Conservation (phyloP, 2,329 filamentous ascomycete species). For the Aspergillus melleus region DNA sequence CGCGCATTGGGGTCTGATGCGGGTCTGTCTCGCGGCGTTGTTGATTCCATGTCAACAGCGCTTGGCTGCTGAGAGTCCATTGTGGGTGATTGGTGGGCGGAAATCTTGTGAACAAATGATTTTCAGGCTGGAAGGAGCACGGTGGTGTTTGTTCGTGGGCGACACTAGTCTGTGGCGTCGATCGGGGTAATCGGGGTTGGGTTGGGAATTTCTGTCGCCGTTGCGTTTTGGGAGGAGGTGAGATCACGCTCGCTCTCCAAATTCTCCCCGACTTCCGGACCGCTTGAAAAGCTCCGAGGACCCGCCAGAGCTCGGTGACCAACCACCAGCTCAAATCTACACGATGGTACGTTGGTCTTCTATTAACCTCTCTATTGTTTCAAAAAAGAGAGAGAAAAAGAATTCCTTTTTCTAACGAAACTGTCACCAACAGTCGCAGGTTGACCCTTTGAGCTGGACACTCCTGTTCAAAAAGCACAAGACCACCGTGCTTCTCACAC, state of each 20-base stretch:
- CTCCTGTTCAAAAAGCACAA: conserved; percentile 72
- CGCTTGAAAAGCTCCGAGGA: conserved; percentile 9
- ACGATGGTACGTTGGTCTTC: conserved; percentile 16
- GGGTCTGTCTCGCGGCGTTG: conserved; percentile 33
- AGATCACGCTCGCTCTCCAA: not conserved
- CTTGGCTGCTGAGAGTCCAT: conserved; percentile 16
- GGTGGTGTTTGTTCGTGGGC: not conserved
- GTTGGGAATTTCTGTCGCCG: not conserved
- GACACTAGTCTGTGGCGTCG: not conserved
- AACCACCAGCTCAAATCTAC: conserved; percentile 17
- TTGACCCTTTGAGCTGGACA: conserved; percentile 57
- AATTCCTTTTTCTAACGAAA: not conserved
- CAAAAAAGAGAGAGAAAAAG: not conserved
- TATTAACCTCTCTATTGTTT: not conserved
- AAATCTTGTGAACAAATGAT: not conserved
- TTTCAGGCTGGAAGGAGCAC: not conserved
- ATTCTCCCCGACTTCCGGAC: conserved; percentile 1
- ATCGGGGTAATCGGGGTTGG: not conserved
- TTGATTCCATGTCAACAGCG: conserved; percentile 8
- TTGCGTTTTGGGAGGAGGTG: not conserved
- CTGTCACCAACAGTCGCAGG: conserved; percentile 17
- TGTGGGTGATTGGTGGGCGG: not conserved
- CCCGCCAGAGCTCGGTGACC: conserved; percentile 13
- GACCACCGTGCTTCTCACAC: conserved; percentile 68
- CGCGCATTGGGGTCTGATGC: conserved; percentile 41